phyloP scores from a whole-genome alignment of 2,329 filamentous ascomycete species.

The Penicillium expansum region DNA sequence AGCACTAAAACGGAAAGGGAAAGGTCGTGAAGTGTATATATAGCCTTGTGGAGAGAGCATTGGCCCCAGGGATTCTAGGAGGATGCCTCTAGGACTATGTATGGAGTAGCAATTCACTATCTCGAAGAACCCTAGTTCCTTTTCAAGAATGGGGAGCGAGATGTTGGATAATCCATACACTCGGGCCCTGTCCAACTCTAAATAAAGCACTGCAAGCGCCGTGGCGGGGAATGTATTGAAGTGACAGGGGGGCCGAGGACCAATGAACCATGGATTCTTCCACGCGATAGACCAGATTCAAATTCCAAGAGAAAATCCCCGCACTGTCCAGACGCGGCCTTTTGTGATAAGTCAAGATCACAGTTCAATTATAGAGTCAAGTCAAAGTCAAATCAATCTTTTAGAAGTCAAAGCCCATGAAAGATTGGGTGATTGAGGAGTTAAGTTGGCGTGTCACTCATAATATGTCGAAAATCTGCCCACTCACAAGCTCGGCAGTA shows the following conservation, averaged over 20 bases:
- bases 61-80: not conserved
- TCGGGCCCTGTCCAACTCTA: conserved; percentile 11
- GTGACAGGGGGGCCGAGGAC: not conserved
- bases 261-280: conserved; percentile 2
- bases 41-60: not conserved
- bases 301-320: too few relatives aligned
- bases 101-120: not conserved
- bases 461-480: conserved; percentile 1
- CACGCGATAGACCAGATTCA: conserved; percentile 10
- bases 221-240: conserved; percentile 16
- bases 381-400: not conserved
- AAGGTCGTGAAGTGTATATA: not conserved
- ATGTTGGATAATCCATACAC: not conserved
- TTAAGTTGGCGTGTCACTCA: not conserved
- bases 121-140: not conserved
- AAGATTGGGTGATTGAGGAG: not conserved
- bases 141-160: not conserved
- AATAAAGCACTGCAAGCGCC: conserved; percentile 25
- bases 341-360: not conserved
- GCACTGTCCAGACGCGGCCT: too few relatives aligned
- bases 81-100: not conserved
- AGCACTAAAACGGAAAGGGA: not conserved
- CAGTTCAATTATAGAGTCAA: not conserved
- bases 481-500: conserved; percentile 9
- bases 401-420: not conserved